Base-by-base conservation (phyloP, 2,329 filamentous ascomycete species). In the Ophiosphaerella narmari region DNA sequence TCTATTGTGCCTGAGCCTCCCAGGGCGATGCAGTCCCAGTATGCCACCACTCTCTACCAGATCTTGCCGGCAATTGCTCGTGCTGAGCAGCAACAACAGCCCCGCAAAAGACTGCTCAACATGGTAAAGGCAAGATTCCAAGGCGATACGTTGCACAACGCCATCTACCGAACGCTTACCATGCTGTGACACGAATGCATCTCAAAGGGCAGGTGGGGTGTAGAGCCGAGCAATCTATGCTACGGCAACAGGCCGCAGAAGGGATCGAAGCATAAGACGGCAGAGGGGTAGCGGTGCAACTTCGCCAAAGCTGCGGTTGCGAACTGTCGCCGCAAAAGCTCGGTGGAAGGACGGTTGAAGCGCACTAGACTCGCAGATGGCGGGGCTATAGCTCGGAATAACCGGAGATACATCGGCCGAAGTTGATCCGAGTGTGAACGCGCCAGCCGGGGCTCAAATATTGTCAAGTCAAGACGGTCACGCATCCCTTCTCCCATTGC, bases 251-350 rank as follows among this genome's bases (percentile, higher is more conserved):
- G 46, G 45, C 42, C 49, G 50, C 59, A 46, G 53, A 45, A 48
- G 35, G 46, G 40, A 11, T 5, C 26, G 3, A 32, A 43, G 43
- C 42, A 39, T 45, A 40, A 32, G 36, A 33, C 36, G 53, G 56
- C 46, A 54, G 59, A 62, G 58, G 43, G 45, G 11, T 18, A 59
- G 58, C 65, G 65, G 66, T 62, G 54, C 60, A 63, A 54, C 46
- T 51, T 64, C 64, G 66, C 26, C 51, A 49, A 32, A 26, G 46
- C 50, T 62, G 63, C 66, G 65, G 65, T 29, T 62, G 65, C 67
- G 67, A 70, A 50, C 32, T 64, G 56, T 67, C 55, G 53, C 63
- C 63, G 62, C 54, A 29, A 54, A 59, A 58, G 39, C 44, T 65
- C 62, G 61, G 57, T 34, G 18, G 13, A 42, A 34, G 21, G 8